Evolutionary conservation across 192 early-diverging fungal genomes (phyloP).

Genomic region (Dissophora globulifera): DNA sequence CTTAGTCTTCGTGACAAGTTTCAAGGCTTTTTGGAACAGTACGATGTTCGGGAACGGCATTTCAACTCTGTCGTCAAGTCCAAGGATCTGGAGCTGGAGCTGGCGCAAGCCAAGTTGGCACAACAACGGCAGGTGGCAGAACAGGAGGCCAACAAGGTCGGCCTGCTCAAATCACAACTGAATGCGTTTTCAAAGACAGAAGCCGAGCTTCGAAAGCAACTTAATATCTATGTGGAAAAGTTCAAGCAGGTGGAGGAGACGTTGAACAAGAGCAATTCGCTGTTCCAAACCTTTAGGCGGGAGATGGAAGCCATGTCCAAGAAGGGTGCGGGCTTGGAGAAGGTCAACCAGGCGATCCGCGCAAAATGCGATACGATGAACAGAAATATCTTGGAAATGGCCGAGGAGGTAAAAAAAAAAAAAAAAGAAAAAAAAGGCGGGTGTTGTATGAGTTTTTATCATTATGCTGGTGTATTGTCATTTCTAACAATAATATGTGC

Average conservation of each 20-base stretch:
- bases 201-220: slow-evolving; percentile 65
- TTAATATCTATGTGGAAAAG: slow-evolving; percentile 71
- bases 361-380: slow-evolving; percentile 70
- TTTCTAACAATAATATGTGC: no score
- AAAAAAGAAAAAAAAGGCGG: not conserved
- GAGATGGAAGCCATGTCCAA: slow-evolving; percentile 76
- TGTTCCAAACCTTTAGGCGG: slow-evolving; percentile 70
- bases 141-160: slow-evolving; percentile 52
- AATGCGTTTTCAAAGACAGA: slow-evolving; percentile 64
- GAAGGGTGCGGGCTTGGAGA: slow-evolving; percentile 67
- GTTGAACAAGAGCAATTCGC: slow-evolving; percentile 69
- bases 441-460: no score
- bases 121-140: slow-evolving; percentile 54
- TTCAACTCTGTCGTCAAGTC: slow-evolving; percentile 66
- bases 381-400: slow-evolving; percentile 68
- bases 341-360: slow-evolving; percentile 63
- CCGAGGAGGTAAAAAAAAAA: slow-evolving; percentile 57
- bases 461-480: no score
- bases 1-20: slow-evolving; percentile 68
- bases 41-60: slow-evolving; percentile 69
- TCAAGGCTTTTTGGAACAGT: slow-evolving; percentile 68
- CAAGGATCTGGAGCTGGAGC: slow-evolving; percentile 68
- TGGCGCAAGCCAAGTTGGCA: slow-evolving; percentile 65
- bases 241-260: slow-evolving; percentile 75
- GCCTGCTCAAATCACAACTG: slow-evolving; percentile 56